These are phyloP conservation scores for Syzygium oleosum DNA, from an alignment of 345 rosid genomes.

Conservation along the genomic window DNA sequence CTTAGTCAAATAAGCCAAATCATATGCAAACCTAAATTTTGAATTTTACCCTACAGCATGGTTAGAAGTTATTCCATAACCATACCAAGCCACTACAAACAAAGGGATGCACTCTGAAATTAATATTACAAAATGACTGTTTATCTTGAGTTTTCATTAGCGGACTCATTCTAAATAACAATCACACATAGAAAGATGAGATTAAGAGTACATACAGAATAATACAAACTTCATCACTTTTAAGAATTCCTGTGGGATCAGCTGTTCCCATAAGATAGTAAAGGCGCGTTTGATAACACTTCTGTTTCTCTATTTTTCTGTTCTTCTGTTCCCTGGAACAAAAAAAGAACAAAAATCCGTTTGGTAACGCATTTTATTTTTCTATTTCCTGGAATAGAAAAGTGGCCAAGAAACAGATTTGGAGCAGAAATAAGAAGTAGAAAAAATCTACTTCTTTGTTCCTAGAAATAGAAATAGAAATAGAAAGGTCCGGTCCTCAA, in stretches of 20 bases:
- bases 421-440: no score
- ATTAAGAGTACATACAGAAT: slow-evolving; percentile 45
- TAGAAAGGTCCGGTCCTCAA: no score
- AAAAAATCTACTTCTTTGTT: no score
- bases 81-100: not conserved
- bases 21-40: not conserved
- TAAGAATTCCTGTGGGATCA: slow-evolving; percentile 63
- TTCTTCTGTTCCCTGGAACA: no score
- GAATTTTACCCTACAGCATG: not conserved
- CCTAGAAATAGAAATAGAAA: no score
- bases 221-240: slow-evolving; percentile 66
- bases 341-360: no score
- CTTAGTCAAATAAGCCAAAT: not conserved
- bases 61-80: not conserved
- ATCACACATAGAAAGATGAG: not conserved
- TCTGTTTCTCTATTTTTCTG: no score
- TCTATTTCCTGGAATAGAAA: no score
- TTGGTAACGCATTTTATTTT: no score
- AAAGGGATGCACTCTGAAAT: not conserved
- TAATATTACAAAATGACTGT: not conserved
- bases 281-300: no score
- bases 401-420: no score
- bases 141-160: not conserved
- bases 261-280: slow-evolving; percentile 82
- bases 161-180: not conserved